phyloP scores from a whole-genome alignment of 352 stramenopile species.

The Globisporangium cederbergense region DNA sequence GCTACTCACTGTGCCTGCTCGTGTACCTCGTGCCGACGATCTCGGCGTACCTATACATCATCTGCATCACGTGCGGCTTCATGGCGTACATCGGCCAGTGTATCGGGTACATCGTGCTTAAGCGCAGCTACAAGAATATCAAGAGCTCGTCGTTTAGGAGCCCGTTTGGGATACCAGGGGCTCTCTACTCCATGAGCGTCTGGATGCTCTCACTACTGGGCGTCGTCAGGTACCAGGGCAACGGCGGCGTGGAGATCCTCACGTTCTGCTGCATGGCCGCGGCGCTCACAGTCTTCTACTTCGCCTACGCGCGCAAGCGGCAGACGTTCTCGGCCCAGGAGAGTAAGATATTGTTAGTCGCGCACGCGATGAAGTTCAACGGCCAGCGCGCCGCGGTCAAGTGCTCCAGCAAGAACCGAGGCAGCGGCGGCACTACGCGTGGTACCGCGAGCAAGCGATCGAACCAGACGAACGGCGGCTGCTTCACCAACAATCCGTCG shows the following conservation, averaged over 20 bases:
- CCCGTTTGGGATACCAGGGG: conserved; percentile 21
- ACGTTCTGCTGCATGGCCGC: not conserved
- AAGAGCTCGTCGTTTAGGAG: conserved; percentile 20
- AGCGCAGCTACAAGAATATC: conserved; percentile 21
- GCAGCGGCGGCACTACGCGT: not conserved
- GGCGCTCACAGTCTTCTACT: conserved; percentile 19
- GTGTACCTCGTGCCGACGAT: conserved; percentile 23
- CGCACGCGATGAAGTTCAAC: conserved; percentile 28
- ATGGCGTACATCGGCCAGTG: conserved; percentile 30
- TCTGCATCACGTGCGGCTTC: conserved; percentile 17
- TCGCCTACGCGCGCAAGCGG: conserved; percentile 14
- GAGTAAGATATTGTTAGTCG: conserved; percentile 24
- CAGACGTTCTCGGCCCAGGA: conserved; percentile 24
- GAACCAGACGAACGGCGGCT: not conserved
- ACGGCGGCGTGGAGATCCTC: conserved; percentile 8
- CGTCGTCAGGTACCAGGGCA: not conserved
- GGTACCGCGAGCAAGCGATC: not conserved
- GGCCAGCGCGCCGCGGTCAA: not conserved
- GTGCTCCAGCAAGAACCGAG: not conserved
- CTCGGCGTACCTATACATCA: not conserved
- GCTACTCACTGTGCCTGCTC: conserved; percentile 33
- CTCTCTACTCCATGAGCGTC: conserved; percentile 18
- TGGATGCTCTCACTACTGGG: conserved; percentile 3
- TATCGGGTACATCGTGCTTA: conserved; percentile 26
- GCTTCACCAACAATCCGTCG: not conserved